Evolutionary conservation across 306 rosid species (phyloP), one percentile per base, ranked within the genome.

Genomic region (Trifolium fragiferum): DNA sequence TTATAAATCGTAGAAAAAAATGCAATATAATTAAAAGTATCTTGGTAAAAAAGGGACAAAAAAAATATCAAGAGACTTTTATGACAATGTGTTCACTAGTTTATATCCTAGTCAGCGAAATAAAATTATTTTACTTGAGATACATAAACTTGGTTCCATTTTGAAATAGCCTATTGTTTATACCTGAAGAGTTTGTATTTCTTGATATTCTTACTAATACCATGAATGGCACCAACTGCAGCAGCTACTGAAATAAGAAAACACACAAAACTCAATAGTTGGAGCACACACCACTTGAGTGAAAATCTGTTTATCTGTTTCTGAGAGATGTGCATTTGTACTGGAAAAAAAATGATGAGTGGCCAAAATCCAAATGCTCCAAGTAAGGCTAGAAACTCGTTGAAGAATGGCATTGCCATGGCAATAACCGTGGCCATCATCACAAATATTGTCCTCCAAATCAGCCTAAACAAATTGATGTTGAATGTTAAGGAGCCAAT

Each of bases 331-430:
- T 86, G 86, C 91, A 89, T 89, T 85, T 89, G 84, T 62, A 91
- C 14, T 0, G 90, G 94, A 58, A 91, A 81, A 51, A 84, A 89
- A 1, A 89, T 85, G 2, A 80, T 83, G 35, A 87, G 82, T 0
- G 91, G 91, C 95, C 92, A 89, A 47, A 82, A 89, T 16, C 88
- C 92, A 4, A 86, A 7, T 40, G 89, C 90, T 55, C 90, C 95
- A n/a, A 89, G 87, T 3, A 91, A 68, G 3, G 84, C 87, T 3
- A 91, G 85, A 73, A 87, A 79, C 72, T 85, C 86, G 0, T 87
- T 79, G 90, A 89, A 89, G 65, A 87, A 89, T 0, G 91, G 89
- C 79, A 89, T 74, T 0, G 87, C 89, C 84, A 81, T 84, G 2
- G 84, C 85, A 3, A 83, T 23, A 10, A 77, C 1, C 12, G 87